Base-by-base conservation (phyloP, 768 basidiomycete species). In the Lyophyllum atratum region DNA sequence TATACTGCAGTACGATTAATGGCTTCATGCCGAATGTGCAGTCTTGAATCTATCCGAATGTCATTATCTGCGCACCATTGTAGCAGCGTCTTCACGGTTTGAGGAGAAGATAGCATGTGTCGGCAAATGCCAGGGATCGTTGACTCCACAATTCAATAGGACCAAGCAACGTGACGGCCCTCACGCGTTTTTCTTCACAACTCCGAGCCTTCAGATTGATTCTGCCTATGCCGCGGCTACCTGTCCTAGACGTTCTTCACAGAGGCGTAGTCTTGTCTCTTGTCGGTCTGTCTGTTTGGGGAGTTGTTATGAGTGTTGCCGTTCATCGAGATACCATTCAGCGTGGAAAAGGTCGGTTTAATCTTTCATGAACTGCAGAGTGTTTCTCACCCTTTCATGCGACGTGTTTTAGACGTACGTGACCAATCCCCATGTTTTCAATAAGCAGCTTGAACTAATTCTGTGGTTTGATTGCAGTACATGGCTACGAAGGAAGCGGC, bases 281-380 rank as follows among this genome's bases (percentile, higher is more conserved):
- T 8, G 76, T 80, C 3, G 83, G 79, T 0, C 64, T 86, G 9
- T 76, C 80, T 28, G 76, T 76, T 2, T 84, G 79, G 70, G 83
- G 82, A 4, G 67, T 84, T n/a, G 78, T 71, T 24, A 76, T 82
- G 65, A 81, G 83, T 21, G 75, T 81, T 34, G 65, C 74, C 24
- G 76, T 84, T 4, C 86, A 88, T 66, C 73, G 72, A 22, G 78
- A 85, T 47, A 84, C 83, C 3, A 68, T 87, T 58, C 73, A 74
- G 49, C 74, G 78, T 52, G 83, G 83, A 52, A 75, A 77, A 82
- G 85, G 85, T 85, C 68, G 55, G 81, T 48, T 45, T 7, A 2
- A 17, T 40, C 46, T 21, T 37, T 42, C 2, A n/a, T 21, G 24
- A 49, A 48, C 22, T 22, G 15, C 25, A 31, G 48, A 21, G 22